Evolutionary conservation across 257 asterid species (phyloP).

Genomic region (Galeopsis tetrahit): DNA sequence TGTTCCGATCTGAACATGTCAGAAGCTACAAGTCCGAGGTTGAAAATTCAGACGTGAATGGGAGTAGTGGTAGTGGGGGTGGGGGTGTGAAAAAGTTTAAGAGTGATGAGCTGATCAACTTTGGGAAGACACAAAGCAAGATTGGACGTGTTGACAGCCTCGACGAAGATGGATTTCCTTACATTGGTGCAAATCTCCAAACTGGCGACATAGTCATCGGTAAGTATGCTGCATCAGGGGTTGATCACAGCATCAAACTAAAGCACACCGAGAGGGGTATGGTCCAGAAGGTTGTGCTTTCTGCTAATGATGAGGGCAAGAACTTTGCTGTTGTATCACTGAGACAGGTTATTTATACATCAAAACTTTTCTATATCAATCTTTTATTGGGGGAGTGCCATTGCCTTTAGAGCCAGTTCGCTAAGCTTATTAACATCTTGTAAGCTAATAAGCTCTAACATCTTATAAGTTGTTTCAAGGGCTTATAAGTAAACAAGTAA

Average conservation of each 20-base stretch:
- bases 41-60: constrained; percentile 55
- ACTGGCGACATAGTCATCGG: constrained; percentile 91
- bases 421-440: too few species aligned
- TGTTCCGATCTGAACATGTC: constrained; percentile 87
- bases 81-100: constrained; percentile 48
- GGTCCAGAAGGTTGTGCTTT: constrained; percentile 89
- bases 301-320: constrained; percentile 91
- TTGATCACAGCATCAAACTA: constrained; percentile 85
- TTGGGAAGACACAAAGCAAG: constrained; percentile 82
- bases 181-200: constrained; percentile 83
- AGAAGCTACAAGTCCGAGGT: constrained; percentile 86
- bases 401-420: background rate
- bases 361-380: constrained; percentile 3
- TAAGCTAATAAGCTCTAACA: too few species aligned
- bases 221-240: constrained; percentile 74
- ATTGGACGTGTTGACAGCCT: constrained; percentile 89
- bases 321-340: constrained; percentile 80
- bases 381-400: constrained; percentile 11
- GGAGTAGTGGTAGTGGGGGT: background rate
- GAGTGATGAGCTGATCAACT: constrained; percentile 59
- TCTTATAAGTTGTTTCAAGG: too few species aligned
- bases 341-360: constrained; percentile 67
- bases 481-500: too few species aligned
- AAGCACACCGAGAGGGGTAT: constrained; percentile 95
- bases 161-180: constrained; percentile 96